Conservation (phyloP, 78 protist genomes). For the Isochrysis galbana region DNA sequence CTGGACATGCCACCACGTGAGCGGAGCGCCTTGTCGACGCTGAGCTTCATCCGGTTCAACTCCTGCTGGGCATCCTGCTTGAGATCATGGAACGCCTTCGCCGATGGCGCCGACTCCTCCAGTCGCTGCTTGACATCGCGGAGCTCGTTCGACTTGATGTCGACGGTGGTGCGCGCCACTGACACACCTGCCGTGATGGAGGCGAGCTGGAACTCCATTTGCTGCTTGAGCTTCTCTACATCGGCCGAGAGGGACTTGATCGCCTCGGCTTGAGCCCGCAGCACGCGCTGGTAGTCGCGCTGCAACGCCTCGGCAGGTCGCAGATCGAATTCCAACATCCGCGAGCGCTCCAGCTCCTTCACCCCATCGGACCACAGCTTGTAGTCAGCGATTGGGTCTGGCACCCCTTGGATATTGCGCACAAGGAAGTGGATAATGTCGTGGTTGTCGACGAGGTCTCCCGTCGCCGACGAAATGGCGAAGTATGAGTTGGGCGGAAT, state of each 20-base stretch:
- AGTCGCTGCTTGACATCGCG: neutral
- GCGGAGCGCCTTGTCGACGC: neutral
- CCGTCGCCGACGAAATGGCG: neutral
- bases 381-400: neutral
- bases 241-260: neutral
- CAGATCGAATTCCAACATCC: neutral
- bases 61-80: neutral
- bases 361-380: neutral
- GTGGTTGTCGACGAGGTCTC: constrained; percentile 32
- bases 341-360: neutral
- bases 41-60: neutral
- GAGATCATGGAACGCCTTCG: neutral
- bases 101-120: neutral
- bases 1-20: neutral
- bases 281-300: constrained; percentile 1
- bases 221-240: neutral
- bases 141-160: neutral
- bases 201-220: neutral
- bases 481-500: neutral
- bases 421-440: neutral
- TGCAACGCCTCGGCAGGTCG: constrained; percentile 20
- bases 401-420: neutral
- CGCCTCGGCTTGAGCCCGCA: neutral
- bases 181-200: neutral
- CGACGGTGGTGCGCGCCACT: neutral